These are phyloP conservation scores for Saccharomycopsis amapae DNA, from an alignment of 805 yeast genomes.

Conservation along the genomic window DNA sequence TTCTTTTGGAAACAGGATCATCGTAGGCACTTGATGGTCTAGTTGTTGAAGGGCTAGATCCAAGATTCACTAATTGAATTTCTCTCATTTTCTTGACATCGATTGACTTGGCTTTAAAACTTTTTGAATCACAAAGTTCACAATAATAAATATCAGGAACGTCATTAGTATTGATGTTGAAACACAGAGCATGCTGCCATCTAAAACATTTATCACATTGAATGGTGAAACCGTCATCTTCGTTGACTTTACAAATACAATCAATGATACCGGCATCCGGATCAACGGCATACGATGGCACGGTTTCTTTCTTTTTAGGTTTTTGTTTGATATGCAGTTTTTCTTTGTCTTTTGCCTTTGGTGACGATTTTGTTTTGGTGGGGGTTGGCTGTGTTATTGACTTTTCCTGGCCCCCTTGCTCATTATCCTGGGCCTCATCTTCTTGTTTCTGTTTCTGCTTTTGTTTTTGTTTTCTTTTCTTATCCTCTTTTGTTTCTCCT, in stretches of 20 bases:
- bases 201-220: conserved; percentile 90
- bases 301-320: conserved; percentile 23
- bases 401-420: too few relatives aligned
- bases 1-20: conserved; percentile 22
- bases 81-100: conserved; percentile 33
- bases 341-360: conserved; percentile 3
- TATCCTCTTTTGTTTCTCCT: too few relatives aligned
- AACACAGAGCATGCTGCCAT: conserved; percentile 95
- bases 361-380: background rate
- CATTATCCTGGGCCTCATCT: too few relatives aligned
- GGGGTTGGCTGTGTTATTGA: background rate
- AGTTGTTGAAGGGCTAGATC: too few relatives aligned
- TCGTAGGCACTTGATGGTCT: too few relatives aligned
- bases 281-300: conserved; percentile 52
- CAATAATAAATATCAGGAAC: conserved; percentile 83
- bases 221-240: conserved; percentile 89
- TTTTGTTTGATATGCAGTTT: background rate
- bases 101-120: conserved; percentile 34
- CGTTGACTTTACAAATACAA: conserved; percentile 80
- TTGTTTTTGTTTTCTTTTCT: too few relatives aligned
- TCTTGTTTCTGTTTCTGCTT: too few relatives aligned
- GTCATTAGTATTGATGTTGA: conserved; percentile 62
- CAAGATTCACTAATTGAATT: conserved; percentile 23
- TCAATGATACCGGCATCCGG: conserved; percentile 83
- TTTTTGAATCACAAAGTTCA: conserved; percentile 60